Evolutionary conservation across 352 stramenopile species (phyloP).

Genomic region (Globisporangium viniferum): DNA sequence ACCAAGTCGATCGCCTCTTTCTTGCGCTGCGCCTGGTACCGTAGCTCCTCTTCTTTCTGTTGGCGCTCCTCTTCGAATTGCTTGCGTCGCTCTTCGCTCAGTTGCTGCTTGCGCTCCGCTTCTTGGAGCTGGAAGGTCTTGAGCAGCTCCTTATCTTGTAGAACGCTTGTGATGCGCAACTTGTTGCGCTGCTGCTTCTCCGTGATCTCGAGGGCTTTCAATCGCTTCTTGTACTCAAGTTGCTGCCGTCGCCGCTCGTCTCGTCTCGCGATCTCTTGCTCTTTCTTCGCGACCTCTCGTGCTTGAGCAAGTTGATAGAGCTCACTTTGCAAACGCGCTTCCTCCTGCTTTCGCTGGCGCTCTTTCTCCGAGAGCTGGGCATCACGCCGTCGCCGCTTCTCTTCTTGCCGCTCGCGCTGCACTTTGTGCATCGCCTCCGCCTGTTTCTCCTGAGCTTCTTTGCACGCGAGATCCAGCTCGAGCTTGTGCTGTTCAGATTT

Average conservation of each 20-base stretch:
- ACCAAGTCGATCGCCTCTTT: constrained; percentile 63
- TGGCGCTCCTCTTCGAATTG: constrained; percentile 44
- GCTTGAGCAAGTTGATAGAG: constrained; percentile 42
- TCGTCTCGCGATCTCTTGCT: constrained; percentile 41
- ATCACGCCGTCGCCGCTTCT: constrained; percentile 42
- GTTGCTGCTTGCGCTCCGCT: constrained; percentile 54
- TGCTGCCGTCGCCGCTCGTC: constrained; percentile 46
- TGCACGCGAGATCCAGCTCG: constrained; percentile 41
- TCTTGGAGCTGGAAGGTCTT: constrained; percentile 42
- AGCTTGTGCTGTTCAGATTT: constrained; percentile 43
- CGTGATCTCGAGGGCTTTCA: constrained; percentile 38
- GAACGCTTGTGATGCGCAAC: constrained; percentile 53
- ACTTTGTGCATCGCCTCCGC: constrained; percentile 39
- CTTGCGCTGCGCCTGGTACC: constrained; percentile 42
- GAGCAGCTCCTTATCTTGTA: constrained; percentile 59
- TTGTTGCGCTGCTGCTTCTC: constrained; percentile 72
- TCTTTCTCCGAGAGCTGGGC: constrained; percentile 51
- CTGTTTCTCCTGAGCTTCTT: constrained; percentile 42
- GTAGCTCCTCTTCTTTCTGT: constrained; percentile 45
- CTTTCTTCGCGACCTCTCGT: constrained; percentile 36
- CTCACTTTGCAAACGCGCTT: constrained; percentile 48
- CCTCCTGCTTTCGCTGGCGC: constrained; percentile 48
- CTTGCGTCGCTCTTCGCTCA: constrained; percentile 53
- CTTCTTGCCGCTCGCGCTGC: constrained; percentile 49
- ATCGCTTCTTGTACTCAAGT: constrained; percentile 38